Evolutionary conservation across 371 early-diverging fungal genomes (phyloP), one percentile per base, ranked within the genome.

Genomic region (Quaeritorhiza haematococci): DNA sequence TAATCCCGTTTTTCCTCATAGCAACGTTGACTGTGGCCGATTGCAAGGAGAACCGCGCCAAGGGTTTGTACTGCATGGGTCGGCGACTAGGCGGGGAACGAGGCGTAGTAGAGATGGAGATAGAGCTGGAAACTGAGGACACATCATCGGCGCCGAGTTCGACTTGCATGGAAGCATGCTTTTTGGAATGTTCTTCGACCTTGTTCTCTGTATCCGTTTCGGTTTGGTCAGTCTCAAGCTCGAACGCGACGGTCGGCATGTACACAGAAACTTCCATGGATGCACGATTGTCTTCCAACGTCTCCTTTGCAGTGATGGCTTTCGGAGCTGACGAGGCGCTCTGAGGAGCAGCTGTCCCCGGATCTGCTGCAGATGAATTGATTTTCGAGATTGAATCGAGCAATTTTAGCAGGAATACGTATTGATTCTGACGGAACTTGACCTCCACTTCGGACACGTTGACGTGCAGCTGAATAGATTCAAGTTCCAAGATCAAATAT

Each of bases 401-500:
- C 52, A 55, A 68, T 19, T 85, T 83, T 13, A 91, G 72, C 0
- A 90, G 71, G 44, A 85, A 83, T 55, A 75, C 76, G 68, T 90
- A 92, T 70, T 95, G 96, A 21, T 75, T 69, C 55, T 88, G 84
- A 0, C 89, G 90, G 55, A 94, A 60, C 35, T 77, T 73, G 82
- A 93, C 82, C 56, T 76, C 79, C 13, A 94, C 80, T 48, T 90
- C 88, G 0, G 89, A 88, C 46, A 91, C 75, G 19, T 64, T 71
- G n/a, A 89, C 87, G 23, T 68, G 42, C 41, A 89, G 78, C 68
- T 86, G 68, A 0, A n/a, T n/a, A n/a, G 79, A 56, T 23, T 21
- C 23, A 28, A 24, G 15, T 34, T 34, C n/a, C 51, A n/a, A 23
- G n/a, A 50, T 50, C 43, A 27, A 42, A 23, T 27, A 34, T 10